phyloP scores from a whole-genome alignment of 768 basidiomycete species.

The Dacryopinax spathularia region DNA sequence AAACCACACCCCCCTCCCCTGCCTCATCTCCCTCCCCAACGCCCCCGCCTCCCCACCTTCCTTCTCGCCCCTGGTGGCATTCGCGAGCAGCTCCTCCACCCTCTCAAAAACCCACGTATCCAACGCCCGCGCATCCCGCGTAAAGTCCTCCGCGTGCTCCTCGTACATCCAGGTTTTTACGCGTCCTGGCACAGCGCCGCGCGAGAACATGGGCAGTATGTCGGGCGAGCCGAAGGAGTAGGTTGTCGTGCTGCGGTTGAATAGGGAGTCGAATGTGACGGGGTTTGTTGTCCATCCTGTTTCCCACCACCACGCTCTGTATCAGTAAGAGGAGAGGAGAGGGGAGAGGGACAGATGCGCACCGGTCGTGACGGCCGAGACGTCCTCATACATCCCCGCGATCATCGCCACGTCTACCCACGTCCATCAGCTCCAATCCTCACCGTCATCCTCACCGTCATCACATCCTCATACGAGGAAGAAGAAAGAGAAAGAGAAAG shows the following conservation, averaged over 20 bases:
- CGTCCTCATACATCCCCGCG: slow-evolving; percentile 85
- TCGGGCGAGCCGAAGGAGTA: slow-evolving; percentile 82
- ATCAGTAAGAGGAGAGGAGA: background rate
- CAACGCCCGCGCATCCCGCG: slow-evolving; percentile 68
- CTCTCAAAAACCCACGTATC: slow-evolving; percentile 70
- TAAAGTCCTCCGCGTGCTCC: slow-evolving; percentile 71
- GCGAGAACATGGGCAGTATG: slow-evolving; percentile 74
- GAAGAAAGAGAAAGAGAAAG: too few species aligned
- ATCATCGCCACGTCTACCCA: slow-evolving; percentile 56
- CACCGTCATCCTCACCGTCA: background rate
- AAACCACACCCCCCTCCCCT: slow-evolving; percentile 59
- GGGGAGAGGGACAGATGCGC: background rate
- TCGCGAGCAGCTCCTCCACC: slow-evolving; percentile 44
- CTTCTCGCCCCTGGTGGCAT: slow-evolving; percentile 40
- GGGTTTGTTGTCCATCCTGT: slow-evolving; percentile 82
- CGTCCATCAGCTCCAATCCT: background rate
- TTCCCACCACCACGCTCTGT: slow-evolving; percentile 16
- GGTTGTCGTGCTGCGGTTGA: slow-evolving; percentile 64
- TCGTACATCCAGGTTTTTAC: slow-evolving; percentile 66
- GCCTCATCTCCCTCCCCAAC: slow-evolving; percentile 41
- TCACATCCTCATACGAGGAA: too few species aligned
- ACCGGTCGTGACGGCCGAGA: slow-evolving; percentile 78
- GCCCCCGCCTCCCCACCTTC: slow-evolving; percentile 40
- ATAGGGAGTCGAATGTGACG: slow-evolving; percentile 68
- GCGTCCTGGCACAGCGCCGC: slow-evolving; percentile 53